These are phyloP conservation scores for Ulmus americana DNA, from an alignment of 331 rosid species.

Conservation along the genomic window DNA sequence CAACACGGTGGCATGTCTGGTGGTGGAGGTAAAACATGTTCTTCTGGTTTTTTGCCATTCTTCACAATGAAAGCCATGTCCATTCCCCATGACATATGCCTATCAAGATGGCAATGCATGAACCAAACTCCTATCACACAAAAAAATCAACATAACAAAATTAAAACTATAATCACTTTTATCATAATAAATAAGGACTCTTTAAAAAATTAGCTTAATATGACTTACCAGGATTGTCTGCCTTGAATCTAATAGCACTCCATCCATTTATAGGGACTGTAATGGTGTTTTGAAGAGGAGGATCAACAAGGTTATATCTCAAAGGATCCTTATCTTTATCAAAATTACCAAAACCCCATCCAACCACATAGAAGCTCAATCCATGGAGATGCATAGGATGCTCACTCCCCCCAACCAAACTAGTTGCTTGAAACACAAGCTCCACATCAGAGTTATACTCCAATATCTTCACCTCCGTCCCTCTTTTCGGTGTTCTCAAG, in stretches of 20 bases:
- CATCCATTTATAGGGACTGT: conserved; percentile 42
- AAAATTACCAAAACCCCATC: conserved; percentile 45
- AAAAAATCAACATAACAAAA: not conserved
- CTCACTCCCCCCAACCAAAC: conserved; percentile 32
- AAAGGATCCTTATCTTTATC: conserved; percentile 29
- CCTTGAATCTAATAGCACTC: conserved; percentile 39
- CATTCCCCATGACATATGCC: conserved; percentile 52
- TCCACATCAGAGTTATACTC: conserved; percentile 36
- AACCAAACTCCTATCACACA: conserved; percentile 39
- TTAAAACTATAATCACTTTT: too few relatives aligned
- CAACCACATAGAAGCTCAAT: conserved; percentile 40
- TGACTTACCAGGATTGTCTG: conserved; percentile 42
- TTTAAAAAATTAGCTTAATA: not conserved
- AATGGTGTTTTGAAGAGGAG: conserved; percentile 39
- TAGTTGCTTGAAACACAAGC: conserved; percentile 54
- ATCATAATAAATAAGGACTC: too few relatives aligned
- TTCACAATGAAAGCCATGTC: conserved; percentile 34
- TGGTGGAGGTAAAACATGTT: conserved; percentile 37
- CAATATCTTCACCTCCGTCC: conserved; percentile 41
- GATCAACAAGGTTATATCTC: conserved; percentile 40
- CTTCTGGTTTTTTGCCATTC: conserved; percentile 25
- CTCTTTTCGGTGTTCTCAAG: conserved; percentile 24
- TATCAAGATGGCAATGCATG: conserved; percentile 48
- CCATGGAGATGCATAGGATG: conserved; percentile 65
- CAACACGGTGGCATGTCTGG: conserved; percentile 40